Conservation (phyloP, 768 basidiomycete genomes). For the Lentinula sp. region DNA sequence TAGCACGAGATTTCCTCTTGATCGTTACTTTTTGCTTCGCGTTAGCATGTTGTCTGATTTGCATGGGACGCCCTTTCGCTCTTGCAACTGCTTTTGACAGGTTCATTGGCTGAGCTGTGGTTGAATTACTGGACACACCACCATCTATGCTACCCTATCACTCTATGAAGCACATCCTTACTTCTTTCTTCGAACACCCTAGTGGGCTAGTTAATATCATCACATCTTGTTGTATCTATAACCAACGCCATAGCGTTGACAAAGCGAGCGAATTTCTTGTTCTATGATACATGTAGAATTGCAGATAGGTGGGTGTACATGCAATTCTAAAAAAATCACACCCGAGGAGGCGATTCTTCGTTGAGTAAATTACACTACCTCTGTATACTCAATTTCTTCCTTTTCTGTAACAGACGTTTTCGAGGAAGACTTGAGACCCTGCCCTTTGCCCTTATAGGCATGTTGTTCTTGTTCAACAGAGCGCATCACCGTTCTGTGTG, state of each 20-base stretch:
- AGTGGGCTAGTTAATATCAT: neutral
- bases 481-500: conserved; percentile 22
- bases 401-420: neutral
- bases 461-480: neutral
- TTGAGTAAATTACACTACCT: neutral
- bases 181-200: neutral
- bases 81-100: conserved; percentile 12
- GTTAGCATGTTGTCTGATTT: conserved; percentile 29
- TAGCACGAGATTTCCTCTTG: conserved; percentile 37
- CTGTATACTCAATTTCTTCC: neutral
- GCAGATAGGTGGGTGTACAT: no score
- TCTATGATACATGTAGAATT: no score
- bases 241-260: neutral
- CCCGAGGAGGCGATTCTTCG: no score
- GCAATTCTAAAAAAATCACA: no score
- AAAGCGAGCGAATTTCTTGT: neutral
- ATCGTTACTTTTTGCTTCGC: conserved; percentile 34
- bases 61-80: conserved; percentile 24
- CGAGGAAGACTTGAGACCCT: neutral
- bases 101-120: neutral
- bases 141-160: neutral
- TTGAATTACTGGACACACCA: neutral
- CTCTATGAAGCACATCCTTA: neutral
- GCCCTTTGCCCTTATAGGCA: conserved; percentile 18
- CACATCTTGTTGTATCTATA: neutral